Conservation (phyloP, 2,329 filamentous ascomycete genomes). For the Diaporthe citri region DNA sequence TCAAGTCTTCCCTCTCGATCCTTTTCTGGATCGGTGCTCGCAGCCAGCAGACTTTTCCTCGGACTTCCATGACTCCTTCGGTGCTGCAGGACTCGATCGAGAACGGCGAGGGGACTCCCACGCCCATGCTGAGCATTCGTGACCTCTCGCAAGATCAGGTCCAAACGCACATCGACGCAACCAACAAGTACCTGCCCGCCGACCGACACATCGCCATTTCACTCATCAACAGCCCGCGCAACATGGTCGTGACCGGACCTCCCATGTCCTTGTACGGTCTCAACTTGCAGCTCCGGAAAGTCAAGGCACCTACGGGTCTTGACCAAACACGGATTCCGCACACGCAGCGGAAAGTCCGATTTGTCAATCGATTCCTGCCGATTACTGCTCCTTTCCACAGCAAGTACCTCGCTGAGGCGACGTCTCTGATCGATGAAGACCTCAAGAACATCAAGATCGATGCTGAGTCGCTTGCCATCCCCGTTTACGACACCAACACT, state of each 20-base stretch:
- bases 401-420: constrained; percentile 88
- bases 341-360: constrained; percentile 95
- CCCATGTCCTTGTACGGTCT: constrained; percentile 97
- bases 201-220: constrained; percentile 96
- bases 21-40: constrained; percentile 99
- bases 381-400: constrained; percentile 99
- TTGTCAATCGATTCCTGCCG: constrained; percentile 95
- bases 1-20: constrained; percentile 86
- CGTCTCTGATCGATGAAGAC: constrained; percentile 86
- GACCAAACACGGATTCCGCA: constrained; percentile 95
- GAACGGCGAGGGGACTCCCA: constrained; percentile 93
- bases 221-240: constrained; percentile 94
- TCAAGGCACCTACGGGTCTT: constrained; percentile 96
- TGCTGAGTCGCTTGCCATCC: constrained; percentile 79
- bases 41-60: constrained; percentile 96
- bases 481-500: constrained; percentile 91
- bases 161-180: constrained; percentile 96
- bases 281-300: constrained; percentile 93
- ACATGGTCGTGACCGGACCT: constrained; percentile 95
- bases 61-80: constrained; percentile 90
- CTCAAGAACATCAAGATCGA: constrained; percentile 85
- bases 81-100: constrained; percentile 94
- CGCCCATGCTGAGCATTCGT: constrained; percentile 97
- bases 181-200: constrained; percentile 93
- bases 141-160: constrained; percentile 90